Evolutionary conservation across 140 eudicot species (phyloP), one percentile per base, ranked within the genome.

Genomic region (Bidens hawaiensis): DNA sequence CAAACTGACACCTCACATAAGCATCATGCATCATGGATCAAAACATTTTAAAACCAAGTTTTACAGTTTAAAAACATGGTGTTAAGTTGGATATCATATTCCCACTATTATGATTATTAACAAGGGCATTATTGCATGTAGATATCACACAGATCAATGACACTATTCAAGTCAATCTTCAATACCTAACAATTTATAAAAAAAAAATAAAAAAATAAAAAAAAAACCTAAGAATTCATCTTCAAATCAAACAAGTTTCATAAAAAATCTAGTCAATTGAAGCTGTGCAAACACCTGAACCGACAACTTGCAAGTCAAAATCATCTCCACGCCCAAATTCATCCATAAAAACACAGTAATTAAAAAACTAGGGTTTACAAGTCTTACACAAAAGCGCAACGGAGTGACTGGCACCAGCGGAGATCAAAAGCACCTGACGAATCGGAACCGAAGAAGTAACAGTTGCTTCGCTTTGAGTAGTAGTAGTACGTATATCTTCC

Each of bases 341-440:
- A 13, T 22, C 17, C 4, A 31, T 13, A 16, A 17, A 17, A 26
- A 1, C 11, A 50, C 28, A 21, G 11, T 3, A 19, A 67, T 0
- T 2, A 24, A 14, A 24, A 8, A 8, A 71, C 10, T 33, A 33
- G 11, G 10, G 11, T 5, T 33, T 0, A 5, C 9, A 6, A 43
- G 13, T 25, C 73, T 74, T 78, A 85, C 94, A 76, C 15, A 85
- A 77, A 11, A 85, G 94, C 62, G 94, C 94, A 71, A 82, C 85
- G 46, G 94, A 85, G 73, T 85, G 94, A 68, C 88, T 81, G 10
- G 94, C 94, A 62, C 94, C 94, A 26, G 94, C 94, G 28, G 88
- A 81, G 64, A 85, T 82, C 23, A 81, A 46, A 36, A 85, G 48
- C 23, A 85, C 79, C 18, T 34, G 73, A 60, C 76, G 88, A 74